phyloP scores from a whole-genome alignment of 345 rosid species.

The Conringia planisiliqua region DNA sequence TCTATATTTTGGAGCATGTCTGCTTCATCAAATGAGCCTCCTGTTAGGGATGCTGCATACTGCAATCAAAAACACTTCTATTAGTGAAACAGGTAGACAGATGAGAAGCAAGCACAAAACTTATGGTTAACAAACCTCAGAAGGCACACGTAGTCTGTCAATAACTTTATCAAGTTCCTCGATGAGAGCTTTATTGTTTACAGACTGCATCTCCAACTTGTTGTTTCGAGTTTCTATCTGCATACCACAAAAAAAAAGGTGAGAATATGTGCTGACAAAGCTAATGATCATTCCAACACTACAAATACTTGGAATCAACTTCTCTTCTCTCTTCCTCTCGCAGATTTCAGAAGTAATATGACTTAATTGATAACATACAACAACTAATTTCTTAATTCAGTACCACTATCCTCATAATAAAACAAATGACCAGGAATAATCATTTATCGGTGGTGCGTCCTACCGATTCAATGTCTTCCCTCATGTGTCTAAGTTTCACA shows the following conservation, averaged over 20 bases:
- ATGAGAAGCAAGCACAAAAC: constrained; percentile 4
- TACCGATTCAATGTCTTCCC: constrained; percentile 98
- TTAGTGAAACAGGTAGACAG: constrained; percentile 12
- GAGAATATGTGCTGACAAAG: constrained; percentile 5
- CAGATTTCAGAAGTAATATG: not conserved
- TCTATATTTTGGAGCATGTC: constrained; percentile 88
- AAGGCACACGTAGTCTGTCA: constrained; percentile 74
- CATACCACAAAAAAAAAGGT: constrained; percentile 21
- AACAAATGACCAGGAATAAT: constrained; percentile 1
- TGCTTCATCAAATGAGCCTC: constrained; percentile 92
- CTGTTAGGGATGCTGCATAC: constrained; percentile 83
- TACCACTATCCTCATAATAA: not conserved
- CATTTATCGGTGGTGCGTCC: constrained; percentile 10
- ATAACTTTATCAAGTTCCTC: constrained; percentile 94
- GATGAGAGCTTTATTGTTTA: constrained; percentile 82
- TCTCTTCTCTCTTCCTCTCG: not conserved
- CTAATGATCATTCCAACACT: constrained; percentile 16
- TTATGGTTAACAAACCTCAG: constrained; percentile 54
- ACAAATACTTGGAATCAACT: not conserved
- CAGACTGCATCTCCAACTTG: constrained; percentile 96
- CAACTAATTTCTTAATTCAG: not conserved
- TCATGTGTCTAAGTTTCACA: constrained; percentile 96
- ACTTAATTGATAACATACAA: not conserved
- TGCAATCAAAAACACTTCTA: constrained; percentile 42
- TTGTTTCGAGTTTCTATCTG: constrained; percentile 99